These are phyloP conservation scores for Gossypium thurberi DNA, from an alignment of 345 rosid species.

Conservation along the genomic window DNA sequence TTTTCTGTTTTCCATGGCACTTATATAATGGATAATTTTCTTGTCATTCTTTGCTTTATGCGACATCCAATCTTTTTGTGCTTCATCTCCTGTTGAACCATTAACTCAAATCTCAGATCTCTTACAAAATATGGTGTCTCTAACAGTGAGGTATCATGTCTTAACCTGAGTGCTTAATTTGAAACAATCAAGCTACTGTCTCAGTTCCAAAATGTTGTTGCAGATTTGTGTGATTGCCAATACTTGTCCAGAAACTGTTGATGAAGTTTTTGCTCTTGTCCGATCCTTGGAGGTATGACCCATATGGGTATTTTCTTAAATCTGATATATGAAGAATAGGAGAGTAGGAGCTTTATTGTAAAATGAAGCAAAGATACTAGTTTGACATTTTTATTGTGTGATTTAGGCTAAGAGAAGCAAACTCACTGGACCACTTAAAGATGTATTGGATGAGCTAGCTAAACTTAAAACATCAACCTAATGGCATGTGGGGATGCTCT, in stretches of 20 bases:
- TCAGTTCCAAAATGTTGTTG: slow-evolving; percentile 24
- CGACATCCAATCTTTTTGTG: slow-evolving; percentile 3
- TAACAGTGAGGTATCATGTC: slow-evolving; percentile 64
- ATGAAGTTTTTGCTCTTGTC: slow-evolving; percentile 75
- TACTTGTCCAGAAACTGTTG: slow-evolving; percentile 59
- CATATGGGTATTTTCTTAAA: background rate
- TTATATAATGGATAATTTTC: background rate
- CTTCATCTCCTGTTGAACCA: slow-evolving; percentile 22
- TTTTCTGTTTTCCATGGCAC: slow-evolving; percentile 8
- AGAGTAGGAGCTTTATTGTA: background rate
- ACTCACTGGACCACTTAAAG: slow-evolving; percentile 9
- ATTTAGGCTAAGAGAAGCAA: slow-evolving; percentile 5
- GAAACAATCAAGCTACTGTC: slow-evolving; percentile 5
- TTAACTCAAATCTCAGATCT: slow-evolving; percentile 47
- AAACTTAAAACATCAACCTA: slow-evolving; percentile 6
- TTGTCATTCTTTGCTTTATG: slow-evolving; percentile 9
- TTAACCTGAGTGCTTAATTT: slow-evolving; percentile 13
- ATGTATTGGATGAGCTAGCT: slow-evolving; percentile 9
- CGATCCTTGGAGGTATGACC: slow-evolving; percentile 68
- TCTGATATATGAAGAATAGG: background rate
- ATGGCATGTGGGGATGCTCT: background rate
- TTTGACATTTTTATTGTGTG: background rate
- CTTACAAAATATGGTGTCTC: slow-evolving; percentile 51
- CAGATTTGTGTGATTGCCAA: slow-evolving; percentile 76
- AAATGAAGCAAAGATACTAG: background rate